Base-by-base conservation (phyloP, 768 basidiomycete genomes). In the Lentinula detonsa region DNA sequence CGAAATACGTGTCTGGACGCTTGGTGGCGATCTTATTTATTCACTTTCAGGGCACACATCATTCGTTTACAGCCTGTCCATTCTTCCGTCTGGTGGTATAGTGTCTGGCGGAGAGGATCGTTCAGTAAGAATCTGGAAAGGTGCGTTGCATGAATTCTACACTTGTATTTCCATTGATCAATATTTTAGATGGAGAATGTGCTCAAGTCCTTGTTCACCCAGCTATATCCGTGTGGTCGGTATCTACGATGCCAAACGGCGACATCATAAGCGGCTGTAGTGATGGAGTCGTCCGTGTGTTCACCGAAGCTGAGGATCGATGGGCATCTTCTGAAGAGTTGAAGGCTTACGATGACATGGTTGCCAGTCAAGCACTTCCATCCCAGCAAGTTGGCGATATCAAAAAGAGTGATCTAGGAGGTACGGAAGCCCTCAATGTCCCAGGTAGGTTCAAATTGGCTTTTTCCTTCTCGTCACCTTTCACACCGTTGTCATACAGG, bases 201-300 rank as follows among this genome's bases (percentile, higher is more conserved):
- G 73, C 82, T 5, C 96, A 99, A 72, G 90, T 89, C 9, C 85
- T 99, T 62, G 83, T 91, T 9, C 94, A 97, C 68, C 95, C 97
- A 6, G 93, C 93, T 7, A 92, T 96, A 60, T 98, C 96, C n/a
- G 92, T 99, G 2, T 99, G 97, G 97, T 77, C 91, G 2, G 92
- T 96, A 15, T 87, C 91, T 1, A 81, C 86, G 5, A 86, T 94
- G 80, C 87, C 92, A 0, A 93, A 94, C 63, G 87, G 91, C 37
- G 96, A 98, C 71, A 91, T 99, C 65, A 90, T 93, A 50, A 94
- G 90, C 55, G 95, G 96, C 5, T 82, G 87, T 56, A 96, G 95
- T 63, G 97, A 99, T 70, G 87, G 89, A 39, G 73, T 87, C 33
- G 85, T 98, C 21, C 85, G 97, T 54, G 81, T 98, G 15, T 99